These are phyloP conservation scores for Whalleya microplaca DNA, from an alignment of 2,329 filamentous ascomycete genomes.

Conservation along the genomic window DNA sequence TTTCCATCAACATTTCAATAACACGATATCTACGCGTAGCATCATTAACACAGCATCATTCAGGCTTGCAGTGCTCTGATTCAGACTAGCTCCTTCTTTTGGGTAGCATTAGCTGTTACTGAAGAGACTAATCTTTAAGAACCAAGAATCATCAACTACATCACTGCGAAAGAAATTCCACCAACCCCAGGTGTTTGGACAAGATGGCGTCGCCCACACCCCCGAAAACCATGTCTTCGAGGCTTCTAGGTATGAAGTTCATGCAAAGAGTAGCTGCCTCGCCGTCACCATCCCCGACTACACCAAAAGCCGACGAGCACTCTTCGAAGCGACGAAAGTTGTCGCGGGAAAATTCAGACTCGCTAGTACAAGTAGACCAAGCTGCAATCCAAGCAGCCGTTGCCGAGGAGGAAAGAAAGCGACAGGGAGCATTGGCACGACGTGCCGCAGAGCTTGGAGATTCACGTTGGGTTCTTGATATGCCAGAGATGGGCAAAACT, in stretches of 20 bases:
- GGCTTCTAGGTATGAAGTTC: conserved; percentile 94
- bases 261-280: conserved; percentile 86
- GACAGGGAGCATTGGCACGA: conserved; percentile 62
- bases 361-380: conserved; percentile 53
- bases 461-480: conserved; percentile 75
- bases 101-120: no score
- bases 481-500: conserved; percentile 43
- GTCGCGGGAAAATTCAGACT: conserved; percentile 43
- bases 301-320: conserved; percentile 51
- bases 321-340: conserved; percentile 67
- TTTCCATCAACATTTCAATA: not conserved
- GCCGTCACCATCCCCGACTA: conserved; percentile 47
- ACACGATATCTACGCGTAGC: not conserved
- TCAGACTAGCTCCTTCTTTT: not conserved
- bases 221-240: conserved; percentile 78
- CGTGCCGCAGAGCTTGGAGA: conserved; percentile 67
- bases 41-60: not conserved
- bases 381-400: conserved; percentile 65
- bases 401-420: conserved; percentile 68
- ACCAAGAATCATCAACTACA: not conserved
- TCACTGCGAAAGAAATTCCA: not conserved
- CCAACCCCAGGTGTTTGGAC: conserved; percentile 1
- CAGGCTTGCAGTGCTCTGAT: not conserved
- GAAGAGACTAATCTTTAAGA: no score
- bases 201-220: conserved; percentile 57